Evolutionary conservation across 192 early-diverging fungal genomes (phyloP).

Genomic region (Entomortierella lignicola): DNA sequence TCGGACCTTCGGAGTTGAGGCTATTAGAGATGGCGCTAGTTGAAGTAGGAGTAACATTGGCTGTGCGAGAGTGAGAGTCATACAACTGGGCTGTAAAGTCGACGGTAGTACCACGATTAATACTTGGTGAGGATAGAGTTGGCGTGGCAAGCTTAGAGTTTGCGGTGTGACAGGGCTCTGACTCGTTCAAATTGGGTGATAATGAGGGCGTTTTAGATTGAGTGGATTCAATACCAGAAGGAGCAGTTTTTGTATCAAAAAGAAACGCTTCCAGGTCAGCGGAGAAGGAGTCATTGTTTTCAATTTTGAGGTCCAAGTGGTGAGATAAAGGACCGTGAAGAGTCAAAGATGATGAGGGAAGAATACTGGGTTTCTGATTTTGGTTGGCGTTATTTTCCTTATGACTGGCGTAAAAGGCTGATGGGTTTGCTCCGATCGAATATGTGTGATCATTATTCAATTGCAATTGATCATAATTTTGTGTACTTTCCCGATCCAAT

Average conservation of each 20-base stretch:
- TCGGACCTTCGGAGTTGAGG: background rate
- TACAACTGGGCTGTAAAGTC: background rate
- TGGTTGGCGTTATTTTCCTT: background rate
- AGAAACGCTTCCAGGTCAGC: slow-evolving; percentile 19
- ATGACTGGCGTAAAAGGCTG: slow-evolving; percentile 10
- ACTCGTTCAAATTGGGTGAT: background rate
- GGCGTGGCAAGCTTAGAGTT: background rate
- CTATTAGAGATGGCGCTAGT: background rate
- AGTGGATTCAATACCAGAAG: background rate
- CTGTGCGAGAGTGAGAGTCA: background rate
- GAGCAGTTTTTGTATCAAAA: background rate
- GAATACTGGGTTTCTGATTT: background rate
- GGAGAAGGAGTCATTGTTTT: slow-evolving; percentile 18
- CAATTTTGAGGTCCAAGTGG: slow-evolving; percentile 5
- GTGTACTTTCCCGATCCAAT: too few species aligned
- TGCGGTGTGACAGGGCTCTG: background rate
- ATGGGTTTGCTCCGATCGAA: slow-evolving; percentile 4
- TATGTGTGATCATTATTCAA: background rate
- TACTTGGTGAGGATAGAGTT: background rate
- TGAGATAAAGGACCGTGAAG: background rate
- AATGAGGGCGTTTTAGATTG: background rate
- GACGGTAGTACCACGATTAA: background rate
- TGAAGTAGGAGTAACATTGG: background rate
- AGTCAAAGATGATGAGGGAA: background rate
- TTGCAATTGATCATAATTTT: background rate